These are phyloP conservation scores for Phytophthora parvispora DNA, from an alignment of 352 stramenopile species.

Conservation along the genomic window DNA sequence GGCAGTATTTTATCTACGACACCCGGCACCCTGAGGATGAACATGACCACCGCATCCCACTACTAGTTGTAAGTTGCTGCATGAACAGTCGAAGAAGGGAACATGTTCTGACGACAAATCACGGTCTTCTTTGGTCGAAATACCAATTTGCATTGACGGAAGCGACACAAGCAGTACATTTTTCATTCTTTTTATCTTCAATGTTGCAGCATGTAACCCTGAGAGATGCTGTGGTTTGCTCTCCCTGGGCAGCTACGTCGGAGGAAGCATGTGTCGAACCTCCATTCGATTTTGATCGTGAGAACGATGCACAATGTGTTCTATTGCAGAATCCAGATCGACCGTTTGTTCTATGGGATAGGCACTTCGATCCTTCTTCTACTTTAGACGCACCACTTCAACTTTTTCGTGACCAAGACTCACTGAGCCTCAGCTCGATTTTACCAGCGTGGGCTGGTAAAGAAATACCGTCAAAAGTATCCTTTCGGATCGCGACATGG, in stretches of 20 bases:
- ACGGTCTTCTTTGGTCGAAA: constrained; percentile 16
- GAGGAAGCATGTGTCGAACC: constrained; percentile 5
- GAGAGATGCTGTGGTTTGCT: constrained; percentile 17
- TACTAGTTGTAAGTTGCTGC: constrained; percentile 24
- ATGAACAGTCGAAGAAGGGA: constrained; percentile 9
- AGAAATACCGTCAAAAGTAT: constrained; percentile 13
- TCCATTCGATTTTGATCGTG: constrained; percentile 34
- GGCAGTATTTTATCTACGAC: constrained; percentile 24
- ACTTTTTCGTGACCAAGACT: background rate
- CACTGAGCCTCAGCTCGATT: constrained; percentile 4
- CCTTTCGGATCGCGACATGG: constrained; percentile 27
- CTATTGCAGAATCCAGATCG: constrained; percentile 7
- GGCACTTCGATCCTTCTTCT: constrained; percentile 1
- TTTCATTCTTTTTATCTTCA: constrained; percentile 33
- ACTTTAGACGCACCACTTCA: background rate
- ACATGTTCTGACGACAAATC: constrained; percentile 11
- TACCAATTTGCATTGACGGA: constrained; percentile 18
- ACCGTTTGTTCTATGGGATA: constrained; percentile 29
- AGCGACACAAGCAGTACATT: constrained; percentile 9
- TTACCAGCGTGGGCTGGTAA: constrained; percentile 19
- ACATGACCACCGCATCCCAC: background rate
- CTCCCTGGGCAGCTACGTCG: constrained; percentile 21
- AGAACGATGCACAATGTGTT: constrained; percentile 11
- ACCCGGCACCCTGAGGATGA: constrained; percentile 4
- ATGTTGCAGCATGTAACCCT: constrained; percentile 18